Evolutionary conservation across 1,284 basidiomycete genomes (phyloP), one percentile per base, ranked within the genome.

Genomic region (Ustilago lituana): DNA sequence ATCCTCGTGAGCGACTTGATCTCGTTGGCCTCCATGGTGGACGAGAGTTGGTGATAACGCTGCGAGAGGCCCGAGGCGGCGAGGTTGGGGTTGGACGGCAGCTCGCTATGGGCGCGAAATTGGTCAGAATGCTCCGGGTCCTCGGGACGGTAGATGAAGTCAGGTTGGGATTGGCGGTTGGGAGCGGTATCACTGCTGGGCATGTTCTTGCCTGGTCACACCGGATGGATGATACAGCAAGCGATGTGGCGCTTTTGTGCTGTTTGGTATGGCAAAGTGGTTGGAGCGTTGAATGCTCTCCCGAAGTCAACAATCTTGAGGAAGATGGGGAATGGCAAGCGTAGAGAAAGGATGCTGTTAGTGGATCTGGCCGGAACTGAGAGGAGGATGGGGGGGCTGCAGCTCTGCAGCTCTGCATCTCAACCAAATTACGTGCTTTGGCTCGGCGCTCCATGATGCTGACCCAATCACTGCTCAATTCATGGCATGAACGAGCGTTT

Each of bases 101-200:
- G 36, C 22, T 58, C 50, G 33, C 54, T 54, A 17, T 62, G 51
- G 6, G 49, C 55, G 11, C 52, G 51, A 31, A 47, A 56, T 20
- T 44, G 41, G 26, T 70, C 67, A 3, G 61, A 49, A 33, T 67
- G 56, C n/a, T 72, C 69, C 20, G 64, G 69, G 19, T 72, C 69
- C 22, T 72, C 69, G 51, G 69, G 69, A 11, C 69, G 59, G 29
- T 63, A 72, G 52, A 72, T 67, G 59, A 67, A 72, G 60, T 72
- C 69, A n/a, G 60, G 51, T 83, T 87, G 20, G 83, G 81, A 43
- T 2, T 77, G 43, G 37, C 37, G 53, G 23, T 19, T 36, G 27
- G 43, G 43, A 4, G 33, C 9, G 3, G 43, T 50, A 19, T 51
- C 59, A 43, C 48, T 62, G 46, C 55, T 62, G 20, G 60, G 60